Base-by-base conservation (phyloP, 2,329 filamentous ascomycete genomes). In the Fusarium burgessii region DNA sequence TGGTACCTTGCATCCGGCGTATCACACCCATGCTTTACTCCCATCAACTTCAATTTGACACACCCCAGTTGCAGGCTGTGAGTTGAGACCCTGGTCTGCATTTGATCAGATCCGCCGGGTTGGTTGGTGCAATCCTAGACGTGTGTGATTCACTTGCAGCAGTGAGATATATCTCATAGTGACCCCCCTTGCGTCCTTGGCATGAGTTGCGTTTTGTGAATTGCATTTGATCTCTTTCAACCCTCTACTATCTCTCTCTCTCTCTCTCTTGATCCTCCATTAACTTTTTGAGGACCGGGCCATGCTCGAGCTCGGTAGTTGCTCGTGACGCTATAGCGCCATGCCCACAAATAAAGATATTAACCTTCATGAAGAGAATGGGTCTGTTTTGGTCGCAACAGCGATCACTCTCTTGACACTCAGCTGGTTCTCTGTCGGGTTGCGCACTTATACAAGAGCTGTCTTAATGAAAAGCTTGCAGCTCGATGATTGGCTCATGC, bases 401-500 rank as follows among this genome's bases (percentile, higher is more conserved):
- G 79, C 79, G 42, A 72, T 78, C 40, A 63, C 78, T 18, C 79
- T 86, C 46, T 77, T 86, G 47, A 69, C 68, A 20, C 66, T 84
- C 20, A 84, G 79, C 50, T 84, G 82, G 80, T 58, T 84, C 15
- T 81, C 84, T 32, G 81, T 86, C 40, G 74, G 77, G 17, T 74
- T 86, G 45, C 79, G 84, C 59, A 80, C 76, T n/a, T 85, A 85
- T 74, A 84, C 84, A 15, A 79, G 84, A 62, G 77, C 77, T 8
- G 76, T 81, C 25, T 73, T 86, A 68, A 85, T 82, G 66, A 84
- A 82, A 40, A 78, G 78, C 55, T 85, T 86, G 59, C 80, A 84
- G 71, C 66, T 78, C n/a, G 86, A 88, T 75, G 86, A 88, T 78
- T 87, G 85, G 84, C 78, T 87, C 67, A 87, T 88, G 85, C 68